Evolutionary conservation across 1,284 basidiomycete genomes (phyloP), one percentile per base, ranked within the genome.

Genomic region (Cutaneotrichosporon sp.): DNA sequence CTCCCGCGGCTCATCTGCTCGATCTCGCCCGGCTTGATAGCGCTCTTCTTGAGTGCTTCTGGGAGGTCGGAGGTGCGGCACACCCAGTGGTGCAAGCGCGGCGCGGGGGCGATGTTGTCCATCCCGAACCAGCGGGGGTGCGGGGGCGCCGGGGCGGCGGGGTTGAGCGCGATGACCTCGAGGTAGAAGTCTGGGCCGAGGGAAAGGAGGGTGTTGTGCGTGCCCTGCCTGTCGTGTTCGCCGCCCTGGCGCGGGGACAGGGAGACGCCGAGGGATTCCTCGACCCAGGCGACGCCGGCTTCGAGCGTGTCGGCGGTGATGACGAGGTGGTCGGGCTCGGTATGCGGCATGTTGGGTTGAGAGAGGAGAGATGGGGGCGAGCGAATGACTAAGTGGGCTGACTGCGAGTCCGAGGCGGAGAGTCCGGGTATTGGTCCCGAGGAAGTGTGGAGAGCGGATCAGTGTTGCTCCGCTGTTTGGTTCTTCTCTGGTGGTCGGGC

Each of bases 161-260:
- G 60, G 51, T 61, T 53, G 33, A 57, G 16, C 10, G 60, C 50
- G 13, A 61, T 46, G 16, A 61, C 43, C 45, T 61, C 60, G 20
- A 61, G 51, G 43, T 61, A 61, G 27, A 57, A 42, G 25, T 57
- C 45, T 14, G 50, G 42, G 10, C 60, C 60, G n/a, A 61, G 60
- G 16, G 55, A 57, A 6, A 61, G 29, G 22, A 61, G 55, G 18
- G 52, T 51, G 29, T 61, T 61, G 60, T 61, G 60, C 27, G 60
- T 61, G 13, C 50, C 60, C 20, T 57, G 51, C 20, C 55, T 38
- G 24, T 34, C 34, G 45, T 61, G 60, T 27, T 53, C 43, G 27
- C 60, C 55, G 31, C 60, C 60, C 4, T n/a, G 18, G 45, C 55
- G 50, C 0, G 60, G 60, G 10, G 50, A 53, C 13, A 61, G 24